Evolutionary conservation across 106 monocot species (phyloP), one percentile per base, ranked within the genome.

Genomic region (Platanthera guangdongensis): DNA sequence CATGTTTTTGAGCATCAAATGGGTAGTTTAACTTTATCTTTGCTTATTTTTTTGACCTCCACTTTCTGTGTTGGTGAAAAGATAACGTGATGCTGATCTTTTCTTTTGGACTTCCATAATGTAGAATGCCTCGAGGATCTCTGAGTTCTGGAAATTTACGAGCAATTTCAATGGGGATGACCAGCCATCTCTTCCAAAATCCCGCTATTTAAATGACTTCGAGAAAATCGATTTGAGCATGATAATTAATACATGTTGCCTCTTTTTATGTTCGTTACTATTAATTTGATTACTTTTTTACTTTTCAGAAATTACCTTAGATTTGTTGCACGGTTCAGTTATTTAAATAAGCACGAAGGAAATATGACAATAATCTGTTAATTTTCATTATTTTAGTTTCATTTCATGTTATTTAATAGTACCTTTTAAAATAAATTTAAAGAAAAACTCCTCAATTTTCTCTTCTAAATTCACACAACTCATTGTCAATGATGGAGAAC

Each of bases 201-300:
- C 99, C 52, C 99, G 99, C 60, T 99, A 99, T 83, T 52, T 91
- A 64, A 92, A 83, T 87, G 99, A 99, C 80, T 99, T 99, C 79
- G 88, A 99, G 82, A 94, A 94, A 83, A 76, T 99, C 13, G 6
- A 71, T 4, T 22, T 49, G 4, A 11, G 2, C 21, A 51, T 45
- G 39, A 8, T 51, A 1, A 32, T 39, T 57, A 4, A 50, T 60
- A 13, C 52, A 18, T 12, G 74, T 54, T 25, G 72, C 30, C 16
- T 19, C 22, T 75, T 2, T 10, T 3, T 28, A 12, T 30, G 65
- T 65, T 9, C 8, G 9, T 64, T 28, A 8, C 65, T 65, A 5
- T 5, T 62, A 62, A 7, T 14, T 62, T 18, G 62, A 62, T 62
- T n/a, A n/a, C n/a, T 21, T 4, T 62, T 62, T 21, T 21, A 8